A percentile compares a stretch with the other conserved stretches of the same genome.
Evolutionary conservation across 2,329 filamentous ascomycete species (phyloP).

Genomic region (Plenodomus tracheiphilus): DNA sequence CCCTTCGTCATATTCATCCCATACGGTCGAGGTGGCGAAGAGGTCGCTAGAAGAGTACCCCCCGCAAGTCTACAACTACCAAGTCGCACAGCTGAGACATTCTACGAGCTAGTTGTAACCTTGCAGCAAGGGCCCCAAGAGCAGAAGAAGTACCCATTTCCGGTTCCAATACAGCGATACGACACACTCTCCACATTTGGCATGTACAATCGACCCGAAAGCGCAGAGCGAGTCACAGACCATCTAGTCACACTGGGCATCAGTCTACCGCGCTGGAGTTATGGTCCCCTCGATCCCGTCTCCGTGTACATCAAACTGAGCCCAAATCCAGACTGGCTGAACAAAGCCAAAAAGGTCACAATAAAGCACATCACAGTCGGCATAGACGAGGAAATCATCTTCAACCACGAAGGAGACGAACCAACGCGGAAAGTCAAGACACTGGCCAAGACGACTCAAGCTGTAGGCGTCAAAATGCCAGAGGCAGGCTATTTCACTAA

Average conservation of each 20-base stretch:
- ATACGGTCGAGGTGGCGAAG: constrained; percentile 86
- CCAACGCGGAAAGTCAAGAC: constrained; percentile 87
- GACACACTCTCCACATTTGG: constrained; percentile 97
- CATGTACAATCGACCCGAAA: constrained; percentile 98
- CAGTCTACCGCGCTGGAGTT: constrained; percentile 92
- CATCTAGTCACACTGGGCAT: constrained; percentile 91
- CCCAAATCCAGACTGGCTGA: constrained; percentile 89
- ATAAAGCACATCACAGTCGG: constrained; percentile 92
- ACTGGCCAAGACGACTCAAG: constrained; percentile 80
- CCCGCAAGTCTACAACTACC: constrained; percentile 89
- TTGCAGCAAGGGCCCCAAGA: constrained; percentile 87
- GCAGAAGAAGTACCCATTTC: constrained; percentile 89
- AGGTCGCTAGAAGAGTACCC: constrained; percentile 85
- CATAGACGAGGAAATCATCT: constrained; percentile 98
- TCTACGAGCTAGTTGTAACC: constrained; percentile 93
- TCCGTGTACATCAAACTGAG: constrained; percentile 94
- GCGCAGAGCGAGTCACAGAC: constrained; percentile 81
- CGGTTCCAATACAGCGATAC: constrained; percentile 88
- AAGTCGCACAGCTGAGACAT: constrained; percentile 94
- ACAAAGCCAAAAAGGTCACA: constrained; percentile 86
- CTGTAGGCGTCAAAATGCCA: constrained; percentile 80
- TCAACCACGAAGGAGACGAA: constrained; percentile 95
- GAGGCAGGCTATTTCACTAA: constrained; percentile 93
- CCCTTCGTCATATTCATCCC: constrained; percentile 98
- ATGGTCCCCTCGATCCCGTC: constrained; percentile 91